phyloP scores from a whole-genome alignment of 2,329 filamentous ascomycete species.

The Alternaria burnsii region DNA sequence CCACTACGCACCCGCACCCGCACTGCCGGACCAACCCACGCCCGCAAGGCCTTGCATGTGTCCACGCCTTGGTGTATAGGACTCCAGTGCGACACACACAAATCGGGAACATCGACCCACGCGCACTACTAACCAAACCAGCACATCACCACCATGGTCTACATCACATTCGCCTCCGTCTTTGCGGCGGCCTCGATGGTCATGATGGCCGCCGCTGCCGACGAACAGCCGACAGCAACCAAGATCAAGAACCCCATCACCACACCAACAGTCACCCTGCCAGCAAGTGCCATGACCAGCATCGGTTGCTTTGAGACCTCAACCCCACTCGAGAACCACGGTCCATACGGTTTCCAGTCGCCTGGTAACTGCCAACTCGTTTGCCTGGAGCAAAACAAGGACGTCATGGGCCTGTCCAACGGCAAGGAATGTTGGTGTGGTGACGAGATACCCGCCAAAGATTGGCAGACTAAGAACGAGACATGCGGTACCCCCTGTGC shows the following conservation, averaged over 20 bases:
- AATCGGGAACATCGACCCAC: conserved; percentile 12
- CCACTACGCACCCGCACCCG: conserved; percentile 1
- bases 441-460: conserved; percentile 67
- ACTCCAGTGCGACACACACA: conserved; percentile 32
- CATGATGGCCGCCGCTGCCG: conserved; percentile 36
- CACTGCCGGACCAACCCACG: conserved; percentile 5
- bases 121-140: conserved; percentile 10
- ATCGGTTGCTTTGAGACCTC: conserved; percentile 63
- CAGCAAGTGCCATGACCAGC: conserved; percentile 38
- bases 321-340: conserved; percentile 58
- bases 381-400: conserved; percentile 58
- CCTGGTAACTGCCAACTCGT: conserved; percentile 63
- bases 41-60: conserved; percentile 35
- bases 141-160: conserved; percentile 42
- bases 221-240: conserved; percentile 22
- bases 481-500: conserved; percentile 73
- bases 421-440: conserved; percentile 78
- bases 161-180: conserved; percentile 42
- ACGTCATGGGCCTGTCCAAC: conserved; percentile 70
- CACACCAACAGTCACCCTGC: conserved; percentile 42
- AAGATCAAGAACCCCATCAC: conserved; percentile 37
- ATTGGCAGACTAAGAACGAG: conserved; percentile 62
- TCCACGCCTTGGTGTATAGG: conserved; percentile 28
- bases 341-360: conserved; percentile 62
- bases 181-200: conserved; percentile 44